These are phyloP conservation scores for Hyaloscypha bicolor DNA, from an alignment of 495 filamentous ascomycete species.

Conservation along the genomic window DNA sequence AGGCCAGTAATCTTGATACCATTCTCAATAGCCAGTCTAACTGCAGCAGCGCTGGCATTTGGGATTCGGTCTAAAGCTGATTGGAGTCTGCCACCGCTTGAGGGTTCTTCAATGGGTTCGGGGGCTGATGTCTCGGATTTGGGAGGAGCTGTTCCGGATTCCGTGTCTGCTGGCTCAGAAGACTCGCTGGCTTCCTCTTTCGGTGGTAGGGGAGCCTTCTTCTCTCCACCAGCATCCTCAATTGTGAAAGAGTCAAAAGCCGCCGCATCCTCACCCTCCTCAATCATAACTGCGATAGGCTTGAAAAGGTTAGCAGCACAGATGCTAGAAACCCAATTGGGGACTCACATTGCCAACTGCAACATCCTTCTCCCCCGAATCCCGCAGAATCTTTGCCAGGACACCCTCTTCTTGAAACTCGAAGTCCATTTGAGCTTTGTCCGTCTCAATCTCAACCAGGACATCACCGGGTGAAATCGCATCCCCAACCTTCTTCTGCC, in stretches of 20 bases:
- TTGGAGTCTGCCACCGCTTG: constrained; percentile 76
- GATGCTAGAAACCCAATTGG: constrained; percentile 26
- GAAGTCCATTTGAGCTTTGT: constrained; percentile 99
- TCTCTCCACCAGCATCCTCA: constrained; percentile 87
- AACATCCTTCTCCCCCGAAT: constrained; percentile 92
- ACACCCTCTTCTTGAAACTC: constrained; percentile 99
- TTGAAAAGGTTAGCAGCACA: constrained; percentile 40
- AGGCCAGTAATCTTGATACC: constrained; percentile 76
- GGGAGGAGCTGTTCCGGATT: constrained; percentile 59
- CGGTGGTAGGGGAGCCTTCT: constrained; percentile 61
- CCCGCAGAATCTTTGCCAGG: constrained; percentile 92
- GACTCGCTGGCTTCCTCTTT: constrained; percentile 65
- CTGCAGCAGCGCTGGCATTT: constrained; percentile 70
- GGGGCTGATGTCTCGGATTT: constrained; percentile 57
- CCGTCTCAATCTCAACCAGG: constrained; percentile 99
- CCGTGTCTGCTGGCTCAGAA: constrained; percentile 55
- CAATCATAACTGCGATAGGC: constrained; percentile 95
- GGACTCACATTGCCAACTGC: constrained; percentile 87
- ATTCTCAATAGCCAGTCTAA: constrained; percentile 82
- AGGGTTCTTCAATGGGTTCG: constrained; percentile 68
- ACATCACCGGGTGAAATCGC: constrained; percentile 88
- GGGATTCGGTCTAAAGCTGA: constrained; percentile 80
- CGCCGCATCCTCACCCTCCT: constrained; percentile 82
- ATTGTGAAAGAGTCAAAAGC: constrained; percentile 87
- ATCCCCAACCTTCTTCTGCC: constrained; percentile 97